phyloP scores from a whole-genome alignment of 345 rosid species.

The Turritis glabra region DNA sequence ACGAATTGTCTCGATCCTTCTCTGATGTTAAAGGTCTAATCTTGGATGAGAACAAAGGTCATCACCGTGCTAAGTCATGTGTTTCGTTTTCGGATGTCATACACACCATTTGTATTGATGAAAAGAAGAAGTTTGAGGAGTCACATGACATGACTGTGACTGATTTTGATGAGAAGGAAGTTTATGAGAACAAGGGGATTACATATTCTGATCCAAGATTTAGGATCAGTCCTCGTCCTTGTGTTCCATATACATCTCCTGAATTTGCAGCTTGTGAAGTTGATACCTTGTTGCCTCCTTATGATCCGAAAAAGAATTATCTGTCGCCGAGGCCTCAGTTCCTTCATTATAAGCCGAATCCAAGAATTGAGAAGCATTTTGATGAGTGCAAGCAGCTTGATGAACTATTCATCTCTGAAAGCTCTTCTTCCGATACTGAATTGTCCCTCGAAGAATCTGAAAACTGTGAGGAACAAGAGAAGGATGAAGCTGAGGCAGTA shows the following conservation, averaged over 20 bases:
- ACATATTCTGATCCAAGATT: slow-evolving; percentile 53
- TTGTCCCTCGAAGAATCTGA: slow-evolving; percentile 51
- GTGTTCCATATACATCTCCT: slow-evolving; percentile 39
- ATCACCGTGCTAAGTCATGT: slow-evolving; percentile 45
- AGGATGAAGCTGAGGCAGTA: slow-evolving; percentile 31
- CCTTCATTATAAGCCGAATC: slow-evolving; percentile 64
- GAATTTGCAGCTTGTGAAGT: slow-evolving; percentile 61
- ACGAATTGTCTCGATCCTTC: slow-evolving; percentile 46
- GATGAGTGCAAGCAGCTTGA: slow-evolving; percentile 52
- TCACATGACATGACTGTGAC: slow-evolving; percentile 44
- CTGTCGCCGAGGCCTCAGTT: slow-evolving; percentile 71
- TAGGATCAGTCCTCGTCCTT: slow-evolving; percentile 43
- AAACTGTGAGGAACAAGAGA: slow-evolving; percentile 46
- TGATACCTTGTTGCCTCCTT: slow-evolving; percentile 56
- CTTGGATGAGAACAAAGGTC: slow-evolving; percentile 41
- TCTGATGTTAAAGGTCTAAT: slow-evolving; percentile 43
- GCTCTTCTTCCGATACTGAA: slow-evolving; percentile 50
- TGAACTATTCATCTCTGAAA: slow-evolving; percentile 51
- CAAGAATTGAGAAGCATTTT: slow-evolving; percentile 46
- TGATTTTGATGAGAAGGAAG: slow-evolving; percentile 33
- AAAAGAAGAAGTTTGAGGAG: neutral
- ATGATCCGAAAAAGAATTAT: slow-evolving; percentile 62
- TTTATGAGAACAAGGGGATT: slow-evolving; percentile 38
- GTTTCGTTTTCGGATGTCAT: slow-evolving; percentile 46
- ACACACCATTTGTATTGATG: slow-evolving; percentile 42